phyloP scores from a whole-genome alignment of 352 stramenopile genomes.

The Pythium coloratum region DNA sequence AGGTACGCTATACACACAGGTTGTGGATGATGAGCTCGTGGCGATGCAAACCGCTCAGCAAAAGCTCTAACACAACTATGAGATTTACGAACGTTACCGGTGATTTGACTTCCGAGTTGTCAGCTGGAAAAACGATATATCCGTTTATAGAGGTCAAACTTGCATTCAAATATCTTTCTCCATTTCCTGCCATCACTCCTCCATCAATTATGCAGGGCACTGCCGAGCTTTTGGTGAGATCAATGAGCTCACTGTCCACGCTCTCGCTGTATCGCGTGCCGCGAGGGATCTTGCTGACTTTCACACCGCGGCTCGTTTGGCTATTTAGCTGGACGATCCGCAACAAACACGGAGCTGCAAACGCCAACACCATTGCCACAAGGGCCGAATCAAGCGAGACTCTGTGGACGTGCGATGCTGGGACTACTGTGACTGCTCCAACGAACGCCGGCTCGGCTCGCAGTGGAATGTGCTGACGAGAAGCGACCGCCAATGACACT shows the following conservation, averaged over 20 bases:
- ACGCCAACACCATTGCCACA: background rate
- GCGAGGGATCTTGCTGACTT: background rate
- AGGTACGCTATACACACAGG: too few species aligned
- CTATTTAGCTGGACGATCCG: background rate
- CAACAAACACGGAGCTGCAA: background rate
- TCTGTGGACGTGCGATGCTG: too few species aligned
- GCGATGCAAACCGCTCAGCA: too few species aligned
- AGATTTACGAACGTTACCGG: too few species aligned
- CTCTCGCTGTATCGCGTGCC: background rate
- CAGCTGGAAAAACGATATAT: too few species aligned
- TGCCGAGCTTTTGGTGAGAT: background rate
- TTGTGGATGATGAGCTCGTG: too few species aligned
- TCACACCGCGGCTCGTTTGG: background rate
- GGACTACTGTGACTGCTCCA: background rate
- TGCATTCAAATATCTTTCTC: too few species aligned
- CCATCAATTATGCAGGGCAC: too few species aligned
- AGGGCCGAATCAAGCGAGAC: background rate
- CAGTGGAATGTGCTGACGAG: background rate
- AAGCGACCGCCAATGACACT: background rate
- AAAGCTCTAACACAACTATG: too few species aligned
- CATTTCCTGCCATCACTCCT: too few species aligned
- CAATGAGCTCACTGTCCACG: background rate
- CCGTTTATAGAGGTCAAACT: too few species aligned
- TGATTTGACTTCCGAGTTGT: too few species aligned
- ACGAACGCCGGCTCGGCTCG: background rate